These are phyloP conservation scores for Aspergillus candidus DNA, from an alignment of 2,329 filamentous ascomycete genomes.

Conservation along the genomic window DNA sequence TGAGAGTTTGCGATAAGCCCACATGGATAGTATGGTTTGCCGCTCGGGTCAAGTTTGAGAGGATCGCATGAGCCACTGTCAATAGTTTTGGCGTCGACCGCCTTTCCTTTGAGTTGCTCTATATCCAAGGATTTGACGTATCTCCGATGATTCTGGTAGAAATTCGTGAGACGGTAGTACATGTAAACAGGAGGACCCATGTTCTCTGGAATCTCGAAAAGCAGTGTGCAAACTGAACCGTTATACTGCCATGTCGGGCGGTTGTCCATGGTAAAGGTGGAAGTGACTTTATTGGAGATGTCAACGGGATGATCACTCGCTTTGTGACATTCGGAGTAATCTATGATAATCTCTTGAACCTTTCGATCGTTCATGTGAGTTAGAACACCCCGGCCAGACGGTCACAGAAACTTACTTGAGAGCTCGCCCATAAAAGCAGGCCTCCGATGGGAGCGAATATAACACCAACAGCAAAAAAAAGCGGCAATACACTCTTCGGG, in stretches of 20 bases:
- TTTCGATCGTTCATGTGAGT: conserved; percentile 29
- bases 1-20: conserved; percentile 93
- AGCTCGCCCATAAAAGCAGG: conserved; percentile 76
- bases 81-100: conserved; percentile 56
- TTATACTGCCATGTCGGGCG: conserved; percentile 27
- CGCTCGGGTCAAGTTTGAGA: conserved; percentile 51
- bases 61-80: conserved; percentile 68
- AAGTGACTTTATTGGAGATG: conserved; percentile 48
- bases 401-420: conserved; percentile 51
- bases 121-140: conserved; percentile 87
- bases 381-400: conserved; percentile 6
- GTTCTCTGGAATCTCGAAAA: conserved; percentile 71
- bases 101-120: conserved; percentile 72
- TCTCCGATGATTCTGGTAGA: conserved; percentile 97
- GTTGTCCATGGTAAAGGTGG: conserved; percentile 63
- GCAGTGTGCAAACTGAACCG: conserved; percentile 59
- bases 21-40: conserved; percentile 82
- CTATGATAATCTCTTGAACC: conserved; percentile 86
- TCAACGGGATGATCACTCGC: conserved; percentile 50
- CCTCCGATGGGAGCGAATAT: conserved; percentile 93
- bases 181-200: conserved; percentile 79
- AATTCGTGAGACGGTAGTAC: conserved; percentile 95
- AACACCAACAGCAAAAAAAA: conserved; percentile 85
- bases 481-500: conserved; percentile 82
- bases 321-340: conserved; percentile 74